phyloP scores from a whole-genome alignment of 208 protist genomes.

The Crithidia expoeki region DNA sequence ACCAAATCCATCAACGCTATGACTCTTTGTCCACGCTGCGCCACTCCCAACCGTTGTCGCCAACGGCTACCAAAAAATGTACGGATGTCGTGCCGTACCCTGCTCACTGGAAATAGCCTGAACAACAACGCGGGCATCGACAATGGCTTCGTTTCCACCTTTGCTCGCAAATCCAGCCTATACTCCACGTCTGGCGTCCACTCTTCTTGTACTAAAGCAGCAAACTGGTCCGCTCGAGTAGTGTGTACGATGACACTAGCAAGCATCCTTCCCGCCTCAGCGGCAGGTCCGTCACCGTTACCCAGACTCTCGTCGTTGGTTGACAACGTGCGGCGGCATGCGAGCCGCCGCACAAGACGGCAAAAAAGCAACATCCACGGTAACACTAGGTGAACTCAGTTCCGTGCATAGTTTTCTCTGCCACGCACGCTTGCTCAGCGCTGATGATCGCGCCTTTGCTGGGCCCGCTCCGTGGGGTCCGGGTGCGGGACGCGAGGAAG shows the following conservation, averaged over 20 bases:
- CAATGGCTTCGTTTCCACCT: neutral
- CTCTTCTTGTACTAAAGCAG: neutral
- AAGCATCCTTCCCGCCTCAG: too few species aligned
- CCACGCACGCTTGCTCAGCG: neutral
- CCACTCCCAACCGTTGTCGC: too few species aligned
- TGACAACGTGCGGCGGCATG: neutral
- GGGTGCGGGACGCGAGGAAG: neutral
- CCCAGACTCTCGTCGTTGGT: neutral
- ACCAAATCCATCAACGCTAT: neutral
- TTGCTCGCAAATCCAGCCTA: neutral
- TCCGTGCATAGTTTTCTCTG: neutral
- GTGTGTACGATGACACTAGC: neutral
- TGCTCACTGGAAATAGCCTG: too few species aligned
- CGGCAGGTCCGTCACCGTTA: neutral
- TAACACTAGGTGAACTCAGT: too few species aligned
- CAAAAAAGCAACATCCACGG: too few species aligned
- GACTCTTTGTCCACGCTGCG: too few species aligned
- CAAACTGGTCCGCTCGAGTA: neutral
- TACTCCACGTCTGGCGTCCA: neutral
- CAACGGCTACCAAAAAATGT: too few species aligned
- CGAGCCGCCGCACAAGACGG: neutral
- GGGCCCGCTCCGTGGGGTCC: neutral
- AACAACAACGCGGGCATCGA: neutral
- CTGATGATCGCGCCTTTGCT: neutral
- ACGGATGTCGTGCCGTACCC: too few species aligned